Percentiles rank a stretch among this genome's conserved stretches.
These are phyloP conservation scores for Acacia pycnantha DNA, from an alignment of 331 rosid species.

Conservation along the genomic window DNA sequence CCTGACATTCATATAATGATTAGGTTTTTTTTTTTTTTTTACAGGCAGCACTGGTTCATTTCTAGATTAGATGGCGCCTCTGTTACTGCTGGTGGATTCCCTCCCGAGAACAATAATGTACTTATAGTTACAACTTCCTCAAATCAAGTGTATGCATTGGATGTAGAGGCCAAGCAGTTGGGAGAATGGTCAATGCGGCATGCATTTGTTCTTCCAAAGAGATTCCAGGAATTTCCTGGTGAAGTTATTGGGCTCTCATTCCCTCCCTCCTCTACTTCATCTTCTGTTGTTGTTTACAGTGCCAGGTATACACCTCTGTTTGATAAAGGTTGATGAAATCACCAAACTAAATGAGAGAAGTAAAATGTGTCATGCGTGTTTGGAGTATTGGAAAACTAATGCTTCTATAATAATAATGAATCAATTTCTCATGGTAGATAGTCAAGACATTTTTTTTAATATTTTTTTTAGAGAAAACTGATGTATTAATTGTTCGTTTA, in stretches of 20 bases:
- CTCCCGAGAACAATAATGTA: constrained; percentile 66
- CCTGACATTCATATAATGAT: neutral
- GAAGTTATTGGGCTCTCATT: constrained; percentile 96
- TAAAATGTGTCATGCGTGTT: neutral
- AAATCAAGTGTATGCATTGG: constrained; percentile 88
- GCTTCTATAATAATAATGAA: neutral
- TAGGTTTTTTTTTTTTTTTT: neutral
- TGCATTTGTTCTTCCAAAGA: constrained; percentile 70
- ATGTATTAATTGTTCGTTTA: neutral
- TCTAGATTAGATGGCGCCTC: constrained; percentile 94
- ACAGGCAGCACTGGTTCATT: constrained; percentile 96
- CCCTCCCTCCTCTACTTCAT: constrained; percentile 61
- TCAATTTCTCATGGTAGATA: neutral
- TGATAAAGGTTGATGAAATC: constrained; percentile 1
- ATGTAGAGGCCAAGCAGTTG: constrained; percentile 78
- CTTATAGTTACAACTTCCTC: constrained; percentile 81
- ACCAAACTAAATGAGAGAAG: neutral
- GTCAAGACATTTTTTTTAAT: neutral
- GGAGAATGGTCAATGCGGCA: constrained; percentile 90
- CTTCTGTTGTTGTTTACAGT: constrained; percentile 81
- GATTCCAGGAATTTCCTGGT: constrained; percentile 95
- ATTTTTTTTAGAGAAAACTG: neutral
- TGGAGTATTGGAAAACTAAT: neutral
- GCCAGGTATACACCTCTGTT: constrained; percentile 64
- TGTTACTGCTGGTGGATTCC: constrained; percentile 88